Conservation (phyloP, 371 early-diverging fungal genomes). For the Mortierella sp. region DNA sequence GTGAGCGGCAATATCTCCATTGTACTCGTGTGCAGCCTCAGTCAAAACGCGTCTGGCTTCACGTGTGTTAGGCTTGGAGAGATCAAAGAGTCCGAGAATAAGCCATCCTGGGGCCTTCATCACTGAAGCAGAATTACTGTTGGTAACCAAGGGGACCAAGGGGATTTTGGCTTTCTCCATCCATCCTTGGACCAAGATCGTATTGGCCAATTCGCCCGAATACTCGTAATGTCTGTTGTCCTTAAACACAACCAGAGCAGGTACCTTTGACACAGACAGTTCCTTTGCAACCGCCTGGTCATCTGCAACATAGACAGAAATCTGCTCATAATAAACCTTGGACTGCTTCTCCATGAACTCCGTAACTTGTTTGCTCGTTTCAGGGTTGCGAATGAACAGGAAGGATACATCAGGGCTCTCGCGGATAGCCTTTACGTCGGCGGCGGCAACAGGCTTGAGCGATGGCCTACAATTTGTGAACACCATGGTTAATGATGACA, state of each 20-base stretch:
- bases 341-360: constrained; percentile 29
- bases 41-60: constrained; percentile 21
- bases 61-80: constrained; percentile 8
- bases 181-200: constrained; percentile 30
- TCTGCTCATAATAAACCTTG: constrained; percentile 37
- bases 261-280: constrained; percentile 4
- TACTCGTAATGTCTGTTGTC: constrained; percentile 37
- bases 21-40: constrained; percentile 38
- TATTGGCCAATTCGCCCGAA: constrained; percentile 23
- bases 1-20: constrained; percentile 1
- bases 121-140: constrained; percentile 13
- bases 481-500: not conserved
- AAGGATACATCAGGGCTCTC: constrained; percentile 19
- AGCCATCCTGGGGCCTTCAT: constrained; percentile 33
- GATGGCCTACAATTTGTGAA: constrained; percentile 17
- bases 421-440: constrained; percentile 12
- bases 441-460: constrained; percentile 13
- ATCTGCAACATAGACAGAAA: constrained; percentile 17
- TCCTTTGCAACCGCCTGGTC: constrained; percentile 21
- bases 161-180: constrained; percentile 25
- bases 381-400: constrained; percentile 19
- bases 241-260: constrained; percentile 35
- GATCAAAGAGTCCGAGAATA: constrained; percentile 38
- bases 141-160: constrained; percentile 22
- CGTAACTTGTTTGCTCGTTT: constrained; percentile 8